Evolutionary conservation across 2,329 filamentous ascomycete species (phyloP).

Genomic region (Knufia petricola): DNA sequence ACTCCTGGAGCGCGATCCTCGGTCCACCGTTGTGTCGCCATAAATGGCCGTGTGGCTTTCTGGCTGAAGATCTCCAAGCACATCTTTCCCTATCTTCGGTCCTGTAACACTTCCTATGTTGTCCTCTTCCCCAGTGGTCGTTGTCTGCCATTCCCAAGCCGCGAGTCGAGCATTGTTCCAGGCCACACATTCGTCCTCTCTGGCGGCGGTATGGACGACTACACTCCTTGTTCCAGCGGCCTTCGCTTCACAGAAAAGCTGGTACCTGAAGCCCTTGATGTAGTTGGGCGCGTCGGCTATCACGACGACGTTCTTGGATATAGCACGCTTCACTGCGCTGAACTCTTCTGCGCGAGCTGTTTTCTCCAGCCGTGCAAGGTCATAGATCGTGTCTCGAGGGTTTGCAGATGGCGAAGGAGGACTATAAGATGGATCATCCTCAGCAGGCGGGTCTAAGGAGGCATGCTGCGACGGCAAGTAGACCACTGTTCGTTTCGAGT

Average conservation of each 20-base stretch:
- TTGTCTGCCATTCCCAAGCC: conserved; percentile 12
- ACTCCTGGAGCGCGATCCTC: conserved; percentile 11
- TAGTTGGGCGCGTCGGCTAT: conserved; percentile 58
- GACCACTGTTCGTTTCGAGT: conserved; percentile 33
- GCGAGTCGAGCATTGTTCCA: conserved; percentile 21
- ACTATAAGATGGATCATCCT: conserved; percentile 42
- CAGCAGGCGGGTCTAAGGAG: conserved; percentile 30
- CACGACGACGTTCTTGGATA: conserved; percentile 50
- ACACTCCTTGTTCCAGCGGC: conserved; percentile 52
- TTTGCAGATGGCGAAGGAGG: conserved; percentile 31
- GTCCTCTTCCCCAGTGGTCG: background rate
- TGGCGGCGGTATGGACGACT: conserved; percentile 38
- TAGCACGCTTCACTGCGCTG: conserved; percentile 50
- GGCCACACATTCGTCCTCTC: conserved; percentile 20
- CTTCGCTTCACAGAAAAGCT: conserved; percentile 59
- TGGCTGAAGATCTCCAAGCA: conserved; percentile 19
- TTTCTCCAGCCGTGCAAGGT: conserved; percentile 39
- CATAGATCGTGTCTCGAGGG: conserved; percentile 25
- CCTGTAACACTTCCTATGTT: background rate
- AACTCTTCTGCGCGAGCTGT: conserved; percentile 53
- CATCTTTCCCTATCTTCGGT: conserved; percentile 14
- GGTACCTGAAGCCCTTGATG: conserved; percentile 59
- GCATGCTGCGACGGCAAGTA: conserved; percentile 44
- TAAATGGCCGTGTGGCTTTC: conserved; percentile 24
- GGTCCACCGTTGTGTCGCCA: conserved; percentile 15